Base-by-base conservation (phyloP, 2,329 filamentous ascomycete genomes). In the Aspergillus uvarum region DNA sequence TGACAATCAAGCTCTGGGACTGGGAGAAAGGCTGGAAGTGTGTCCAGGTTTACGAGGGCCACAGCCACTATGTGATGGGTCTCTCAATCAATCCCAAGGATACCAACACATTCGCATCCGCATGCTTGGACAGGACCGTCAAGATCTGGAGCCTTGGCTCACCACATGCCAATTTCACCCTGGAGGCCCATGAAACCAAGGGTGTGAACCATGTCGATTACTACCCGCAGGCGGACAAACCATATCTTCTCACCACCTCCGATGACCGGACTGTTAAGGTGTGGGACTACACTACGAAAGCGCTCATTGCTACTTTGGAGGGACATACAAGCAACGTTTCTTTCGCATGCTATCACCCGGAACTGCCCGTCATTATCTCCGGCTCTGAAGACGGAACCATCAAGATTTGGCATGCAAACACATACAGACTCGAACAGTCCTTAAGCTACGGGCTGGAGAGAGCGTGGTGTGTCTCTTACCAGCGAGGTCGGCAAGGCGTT, bases 1-100 rank as follows among this genome's bases (percentile, higher is more conserved):
- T 96, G 92, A 96, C 92, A 59, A 96, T 97, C 75, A 96, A 95
- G 83, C 84, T 97, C 54, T 99, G 95, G 93, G 93, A 99, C 76
- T 99, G 95, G 95, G 95, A 99, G 70, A 96, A 95, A 78, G 87
- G 87, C 68, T 99, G 95, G 95, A 96, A 97, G 77, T 98, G 94
- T 74, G 91, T 98, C 32, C 92, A 96, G 77, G 87, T 96, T 49
- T 99, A 97, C 72, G 94, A 98, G 76, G 95, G 95, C 31, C 96
- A 99, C 75, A 90, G 89, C 69, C 95, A 96, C 80, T 96, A 96
- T 80, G 94, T 96, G 65, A 97, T 98, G 94, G 92, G 92, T 29
- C 83, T 98, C 65, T 89, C 94, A 54, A 96, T 98, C 76, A 99
- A 99, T 78, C 95, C 95, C 53, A 99, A 99, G 79, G 92, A 96